Evolutionary conservation across 345 rosid species (phyloP).

Genomic region (Boechera stricta): DNA sequence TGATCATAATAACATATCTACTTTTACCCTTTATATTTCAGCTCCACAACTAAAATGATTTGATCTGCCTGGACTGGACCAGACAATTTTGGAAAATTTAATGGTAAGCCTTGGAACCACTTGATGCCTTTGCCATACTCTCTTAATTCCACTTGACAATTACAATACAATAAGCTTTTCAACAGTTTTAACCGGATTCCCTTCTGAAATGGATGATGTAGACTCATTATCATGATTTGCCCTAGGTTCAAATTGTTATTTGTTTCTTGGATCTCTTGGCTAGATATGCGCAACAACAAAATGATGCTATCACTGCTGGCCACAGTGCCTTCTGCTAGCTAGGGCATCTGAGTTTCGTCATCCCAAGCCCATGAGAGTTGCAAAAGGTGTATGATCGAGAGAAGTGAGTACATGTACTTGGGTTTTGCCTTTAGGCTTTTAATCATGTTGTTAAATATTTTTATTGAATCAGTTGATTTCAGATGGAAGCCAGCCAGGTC

Average conservation of each 20-base stretch:
- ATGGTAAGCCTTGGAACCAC: background rate
- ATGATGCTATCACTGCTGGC: background rate
- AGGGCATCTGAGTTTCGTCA: background rate
- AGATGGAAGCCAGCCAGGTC: background rate
- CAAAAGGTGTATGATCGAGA: background rate
- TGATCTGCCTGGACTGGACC: constrained; percentile 12
- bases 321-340: background rate
- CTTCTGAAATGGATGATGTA: background rate
- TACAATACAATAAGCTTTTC: background rate
- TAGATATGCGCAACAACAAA: background rate
- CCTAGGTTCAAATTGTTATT: background rate
- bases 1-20: background rate
- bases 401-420: background rate
- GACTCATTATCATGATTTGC: background rate
- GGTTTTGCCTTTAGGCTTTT: background rate
- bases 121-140: background rate
- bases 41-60: background rate
- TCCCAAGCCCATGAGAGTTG: background rate
- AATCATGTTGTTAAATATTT: background rate
- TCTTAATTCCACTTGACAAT: background rate
- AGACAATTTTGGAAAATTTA: background rate
- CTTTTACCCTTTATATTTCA: background rate
- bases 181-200: background rate
- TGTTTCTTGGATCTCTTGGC: background rate
- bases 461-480: background rate